Conservation (phyloP, 83 land plant species). For the Larix sibirica region DNA sequence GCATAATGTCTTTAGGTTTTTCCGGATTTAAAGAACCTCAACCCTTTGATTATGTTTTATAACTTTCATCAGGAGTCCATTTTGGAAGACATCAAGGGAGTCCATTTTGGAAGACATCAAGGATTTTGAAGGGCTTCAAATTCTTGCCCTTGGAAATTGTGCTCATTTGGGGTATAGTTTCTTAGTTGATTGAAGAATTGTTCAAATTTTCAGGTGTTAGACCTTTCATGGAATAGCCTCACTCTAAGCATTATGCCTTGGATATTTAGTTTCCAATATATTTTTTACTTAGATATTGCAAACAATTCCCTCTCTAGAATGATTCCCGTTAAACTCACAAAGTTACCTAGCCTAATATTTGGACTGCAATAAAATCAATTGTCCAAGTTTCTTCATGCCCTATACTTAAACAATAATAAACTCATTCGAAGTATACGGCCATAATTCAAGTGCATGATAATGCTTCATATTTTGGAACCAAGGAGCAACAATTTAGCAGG, state of each 20-base stretch:
- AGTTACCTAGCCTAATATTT: conserved; percentile 19
- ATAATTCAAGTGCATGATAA: conserved; percentile 50
- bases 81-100: no score
- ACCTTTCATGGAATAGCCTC: conserved; percentile 20
- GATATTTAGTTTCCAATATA: conserved; percentile 31
- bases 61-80: no score
- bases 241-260: conserved; percentile 48
- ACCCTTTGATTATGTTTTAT: no score
- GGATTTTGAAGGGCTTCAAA: no score
- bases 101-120: no score
- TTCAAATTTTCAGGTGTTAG: no score
- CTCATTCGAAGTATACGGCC: conserved; percentile 43
- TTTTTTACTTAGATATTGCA: conserved; percentile 59
- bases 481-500: conserved; percentile 51
- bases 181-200: no score
- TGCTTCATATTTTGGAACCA: conserved; percentile 37
- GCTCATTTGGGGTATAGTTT: no score
- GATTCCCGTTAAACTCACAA: conserved; percentile 29
- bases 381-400: conserved; percentile 50
- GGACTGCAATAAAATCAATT: conserved; percentile 52
- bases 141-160: no score
- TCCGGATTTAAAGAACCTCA: no score
- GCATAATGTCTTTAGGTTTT: no score
- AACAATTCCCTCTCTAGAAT: conserved; percentile 41
- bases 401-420: conserved; percentile 51